phyloP scores from a whole-genome alignment of 768 basidiomycete genomes.

The Phanerochaete sordida region DNA sequence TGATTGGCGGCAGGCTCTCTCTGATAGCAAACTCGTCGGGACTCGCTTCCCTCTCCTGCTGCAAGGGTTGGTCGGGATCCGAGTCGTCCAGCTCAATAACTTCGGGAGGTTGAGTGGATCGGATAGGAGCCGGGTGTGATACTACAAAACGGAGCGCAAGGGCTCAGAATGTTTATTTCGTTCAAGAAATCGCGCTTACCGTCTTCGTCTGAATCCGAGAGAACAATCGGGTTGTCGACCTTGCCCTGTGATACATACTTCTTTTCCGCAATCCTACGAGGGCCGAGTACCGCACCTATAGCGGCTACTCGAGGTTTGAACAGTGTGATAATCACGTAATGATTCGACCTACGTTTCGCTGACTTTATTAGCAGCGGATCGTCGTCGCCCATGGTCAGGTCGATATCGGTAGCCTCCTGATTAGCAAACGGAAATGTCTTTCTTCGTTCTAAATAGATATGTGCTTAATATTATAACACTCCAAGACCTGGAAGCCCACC shows the following conservation, averaged over 20 bases:
- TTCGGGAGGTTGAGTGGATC: not conserved
- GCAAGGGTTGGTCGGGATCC: not conserved
- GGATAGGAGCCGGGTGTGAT: no score
- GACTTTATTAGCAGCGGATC: not conserved
- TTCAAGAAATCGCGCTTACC: not conserved
- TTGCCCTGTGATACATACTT: not conserved
- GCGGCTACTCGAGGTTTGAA: no score
- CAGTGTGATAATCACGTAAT: no score
- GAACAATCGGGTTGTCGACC: not conserved
- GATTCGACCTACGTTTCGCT: no score
- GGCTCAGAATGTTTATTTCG: not conserved
- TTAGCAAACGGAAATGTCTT: not conserved
- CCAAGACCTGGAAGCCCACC: not conserved
- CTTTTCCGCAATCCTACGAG: not conserved
- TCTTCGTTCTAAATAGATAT: not conserved
- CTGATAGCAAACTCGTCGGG: no score
- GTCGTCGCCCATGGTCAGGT: not conserved
- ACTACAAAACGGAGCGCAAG: no score
- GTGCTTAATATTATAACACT: not conserved
- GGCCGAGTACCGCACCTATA: no score
- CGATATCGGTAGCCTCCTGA: not conserved
- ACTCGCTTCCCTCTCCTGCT: not conserved
- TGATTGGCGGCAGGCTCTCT: not conserved
- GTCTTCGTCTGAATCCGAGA: constrained; percentile 2
- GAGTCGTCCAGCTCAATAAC: not conserved